A percentile compares a stretch with the other conserved stretches of the same genome.
Conservation (phyloP, 345 rosid species). For the Corchorus olitorius region DNA sequence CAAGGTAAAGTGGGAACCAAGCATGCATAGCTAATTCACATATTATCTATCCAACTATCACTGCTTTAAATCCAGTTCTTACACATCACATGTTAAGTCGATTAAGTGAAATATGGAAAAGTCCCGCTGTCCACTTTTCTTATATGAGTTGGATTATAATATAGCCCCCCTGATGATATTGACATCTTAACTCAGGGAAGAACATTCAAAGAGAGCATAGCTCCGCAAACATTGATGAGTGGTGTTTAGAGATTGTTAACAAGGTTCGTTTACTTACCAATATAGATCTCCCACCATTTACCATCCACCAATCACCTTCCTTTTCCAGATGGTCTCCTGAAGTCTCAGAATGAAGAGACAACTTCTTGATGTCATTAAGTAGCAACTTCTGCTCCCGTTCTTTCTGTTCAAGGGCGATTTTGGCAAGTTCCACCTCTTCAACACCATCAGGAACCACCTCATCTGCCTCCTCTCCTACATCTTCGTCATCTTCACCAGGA, state of each 20-base stretch:
- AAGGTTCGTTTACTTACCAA: constrained; percentile 37
- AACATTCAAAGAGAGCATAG: constrained; percentile 7
- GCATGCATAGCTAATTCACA: neutral
- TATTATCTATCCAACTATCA: neutral
- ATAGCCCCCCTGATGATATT: neutral
- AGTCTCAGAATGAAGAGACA: constrained; percentile 57
- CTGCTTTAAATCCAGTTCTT: constrained; percentile 6
- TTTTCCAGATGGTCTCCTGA: constrained; percentile 52
- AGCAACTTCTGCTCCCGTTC: constrained; percentile 76
- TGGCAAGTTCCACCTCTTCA: constrained; percentile 96
- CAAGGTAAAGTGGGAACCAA: constrained; percentile 1
- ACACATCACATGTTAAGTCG: neutral
- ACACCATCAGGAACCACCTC: constrained; percentile 97
- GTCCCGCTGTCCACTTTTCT: neutral
- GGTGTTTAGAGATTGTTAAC: constrained; percentile 1
- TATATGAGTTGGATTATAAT: constrained; percentile 1
- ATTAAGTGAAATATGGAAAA: neutral
- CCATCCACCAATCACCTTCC: constrained; percentile 47
- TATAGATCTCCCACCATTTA: constrained; percentile 42
- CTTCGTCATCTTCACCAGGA: constrained; percentile 93
- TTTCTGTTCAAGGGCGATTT: constrained; percentile 75
- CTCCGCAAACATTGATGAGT: constrained; percentile 8
- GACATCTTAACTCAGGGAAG: neutral
- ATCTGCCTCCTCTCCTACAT: constrained; percentile 96
- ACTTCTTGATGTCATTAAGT: constrained; percentile 73